phyloP scores from a whole-genome alignment of 257 asterid species.

The Nicotiana tomentosiformis region DNA sequence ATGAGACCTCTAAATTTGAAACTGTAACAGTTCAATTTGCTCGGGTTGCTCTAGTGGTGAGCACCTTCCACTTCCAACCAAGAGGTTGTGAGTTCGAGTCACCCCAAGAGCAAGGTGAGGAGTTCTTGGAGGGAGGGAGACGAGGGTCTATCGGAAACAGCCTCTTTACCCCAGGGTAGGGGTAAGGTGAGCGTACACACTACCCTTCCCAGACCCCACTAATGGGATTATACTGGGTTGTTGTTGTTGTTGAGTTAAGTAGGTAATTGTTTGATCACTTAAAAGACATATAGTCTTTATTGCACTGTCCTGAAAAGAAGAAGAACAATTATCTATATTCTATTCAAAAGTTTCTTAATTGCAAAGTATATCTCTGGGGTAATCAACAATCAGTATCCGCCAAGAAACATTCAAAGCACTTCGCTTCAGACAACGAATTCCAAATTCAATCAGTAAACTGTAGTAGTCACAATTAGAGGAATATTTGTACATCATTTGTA shows the following conservation, averaged over 20 bases:
- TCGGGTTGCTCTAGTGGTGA: neutral
- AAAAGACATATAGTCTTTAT: neutral
- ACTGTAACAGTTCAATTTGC: neutral
- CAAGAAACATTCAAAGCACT: neutral
- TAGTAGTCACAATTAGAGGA: neutral
- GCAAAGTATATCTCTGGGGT: neutral
- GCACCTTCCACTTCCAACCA: too few species aligned
- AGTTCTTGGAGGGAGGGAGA: too few species aligned
- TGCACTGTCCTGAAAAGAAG: neutral
- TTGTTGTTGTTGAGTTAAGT: neutral
- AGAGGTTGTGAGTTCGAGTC: too few species aligned
- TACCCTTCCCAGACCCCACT: too few species aligned
- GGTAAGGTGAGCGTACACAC: too few species aligned
- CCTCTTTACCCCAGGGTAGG: too few species aligned
- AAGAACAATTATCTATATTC: neutral
- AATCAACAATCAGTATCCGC: neutral
- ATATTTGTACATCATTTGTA: neutral
- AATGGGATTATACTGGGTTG: too few species aligned
- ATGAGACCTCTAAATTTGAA: neutral
- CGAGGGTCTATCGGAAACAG: too few species aligned
- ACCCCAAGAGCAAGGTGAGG: too few species aligned
- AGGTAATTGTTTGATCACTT: neutral
- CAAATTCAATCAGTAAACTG: neutral
- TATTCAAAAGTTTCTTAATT: neutral
- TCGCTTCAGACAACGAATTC: neutral